A percentile compares a stretch with the other conserved stretches of the same genome.
Conservation (phyloP, 192 early-diverging fungal species). For the Dissophora globulifera region DNA sequence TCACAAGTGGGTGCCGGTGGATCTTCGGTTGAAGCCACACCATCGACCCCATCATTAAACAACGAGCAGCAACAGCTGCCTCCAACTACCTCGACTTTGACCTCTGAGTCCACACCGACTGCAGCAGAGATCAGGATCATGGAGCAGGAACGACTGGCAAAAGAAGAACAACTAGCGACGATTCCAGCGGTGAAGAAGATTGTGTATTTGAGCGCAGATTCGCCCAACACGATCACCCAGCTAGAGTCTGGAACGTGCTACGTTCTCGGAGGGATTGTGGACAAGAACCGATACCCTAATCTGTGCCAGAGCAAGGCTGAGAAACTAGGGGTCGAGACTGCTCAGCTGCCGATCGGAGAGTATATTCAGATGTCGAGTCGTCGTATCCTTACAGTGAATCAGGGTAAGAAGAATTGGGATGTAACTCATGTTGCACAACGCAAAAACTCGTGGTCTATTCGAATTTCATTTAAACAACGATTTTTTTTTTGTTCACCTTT, state of each 20-base stretch:
- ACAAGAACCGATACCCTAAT: slow-evolving; percentile 81
- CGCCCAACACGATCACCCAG: slow-evolving; percentile 70
- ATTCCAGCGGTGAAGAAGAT: slow-evolving; percentile 69
- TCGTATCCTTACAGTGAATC: slow-evolving; percentile 94
- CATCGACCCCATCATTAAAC: background rate
- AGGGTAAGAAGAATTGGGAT: slow-evolving; percentile 69
- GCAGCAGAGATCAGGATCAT: slow-evolving; percentile 14
- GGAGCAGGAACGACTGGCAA: slow-evolving; percentile 33
- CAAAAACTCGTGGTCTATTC: too few relatives aligned
- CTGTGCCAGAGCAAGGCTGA: slow-evolving; percentile 86
- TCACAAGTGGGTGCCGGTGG: background rate
- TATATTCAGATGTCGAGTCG: slow-evolving; percentile 83
- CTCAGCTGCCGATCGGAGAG: slow-evolving; percentile 86
- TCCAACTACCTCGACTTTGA: background rate
- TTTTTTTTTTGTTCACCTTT: background rate
- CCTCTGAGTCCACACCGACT: background rate
- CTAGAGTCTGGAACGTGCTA: slow-evolving; percentile 85
- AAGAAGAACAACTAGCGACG: slow-evolving; percentile 40
- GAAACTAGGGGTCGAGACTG: slow-evolving; percentile 76
- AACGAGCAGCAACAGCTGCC: background rate
- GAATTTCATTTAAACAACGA: background rate
- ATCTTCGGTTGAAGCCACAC: background rate
- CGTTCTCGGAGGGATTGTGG: slow-evolving; percentile 95
- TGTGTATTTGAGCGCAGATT: slow-evolving; percentile 93
- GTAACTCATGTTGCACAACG: too few relatives aligned